Conservation (phyloP, 176 grass and related monocot species). For the Metroxylon sagu region DNA sequence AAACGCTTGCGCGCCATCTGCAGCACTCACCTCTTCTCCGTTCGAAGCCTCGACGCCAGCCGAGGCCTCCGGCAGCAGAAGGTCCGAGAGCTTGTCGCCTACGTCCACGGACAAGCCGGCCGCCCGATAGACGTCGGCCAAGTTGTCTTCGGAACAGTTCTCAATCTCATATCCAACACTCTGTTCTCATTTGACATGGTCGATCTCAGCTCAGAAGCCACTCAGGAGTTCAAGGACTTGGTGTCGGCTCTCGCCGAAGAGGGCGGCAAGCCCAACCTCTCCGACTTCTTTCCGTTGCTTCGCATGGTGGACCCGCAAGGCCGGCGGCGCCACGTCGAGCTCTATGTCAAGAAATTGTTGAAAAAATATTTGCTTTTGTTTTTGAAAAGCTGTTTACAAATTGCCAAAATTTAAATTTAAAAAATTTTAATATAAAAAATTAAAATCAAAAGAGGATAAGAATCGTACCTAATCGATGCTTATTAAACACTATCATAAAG, state of each 20-base stretch:
- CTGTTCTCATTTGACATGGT: constrained; percentile 28
- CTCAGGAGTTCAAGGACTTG: constrained; percentile 11
- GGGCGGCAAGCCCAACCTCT: constrained; percentile 9
- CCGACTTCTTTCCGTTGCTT: constrained; percentile 33
- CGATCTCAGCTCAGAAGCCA: background rate
- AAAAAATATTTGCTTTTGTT: no score
- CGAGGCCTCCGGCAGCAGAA: background rate
- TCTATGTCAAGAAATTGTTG: constrained; percentile 14
- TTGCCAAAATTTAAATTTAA: no score
- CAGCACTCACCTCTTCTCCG: no score
- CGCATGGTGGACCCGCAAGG: constrained; percentile 22
- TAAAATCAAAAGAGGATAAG: no score
- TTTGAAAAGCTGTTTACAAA: no score
- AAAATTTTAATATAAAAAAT: no score
- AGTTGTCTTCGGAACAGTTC: constrained; percentile 16
- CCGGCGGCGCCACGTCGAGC: constrained; percentile 8
- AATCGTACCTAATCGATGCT: no score
- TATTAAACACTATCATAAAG: no score
- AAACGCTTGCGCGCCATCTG: constrained; percentile 21
- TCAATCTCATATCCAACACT: constrained; percentile 30
- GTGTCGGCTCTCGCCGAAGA: constrained; percentile 16
- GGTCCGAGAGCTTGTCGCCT: no score
- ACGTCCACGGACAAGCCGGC: no score
- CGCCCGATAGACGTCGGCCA: no score
- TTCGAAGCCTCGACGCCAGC: constrained; percentile 1